Evolutionary conservation across 2,329 filamentous ascomycete species (phyloP).

Genomic region (Raffaelea albimanens): DNA sequence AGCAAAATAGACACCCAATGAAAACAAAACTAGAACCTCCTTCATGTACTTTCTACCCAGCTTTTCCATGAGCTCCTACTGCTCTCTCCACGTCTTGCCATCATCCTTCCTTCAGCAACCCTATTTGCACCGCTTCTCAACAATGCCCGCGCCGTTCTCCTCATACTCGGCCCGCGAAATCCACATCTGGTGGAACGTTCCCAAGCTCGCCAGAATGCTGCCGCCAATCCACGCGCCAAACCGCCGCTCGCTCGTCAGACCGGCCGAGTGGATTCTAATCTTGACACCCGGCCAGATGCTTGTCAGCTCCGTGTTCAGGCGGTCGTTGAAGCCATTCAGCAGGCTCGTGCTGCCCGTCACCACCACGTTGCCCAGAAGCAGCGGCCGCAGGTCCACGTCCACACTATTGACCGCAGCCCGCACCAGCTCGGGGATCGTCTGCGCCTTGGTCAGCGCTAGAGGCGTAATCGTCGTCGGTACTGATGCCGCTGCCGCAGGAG

Average conservation of each 20-base stretch:
- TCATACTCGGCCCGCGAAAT: conserved; percentile 96
- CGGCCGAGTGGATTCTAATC: conserved; percentile 81
- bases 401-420: conserved; percentile 67
- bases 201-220: conserved; percentile 88
- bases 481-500: not conserved
- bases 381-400: conserved; percentile 79
- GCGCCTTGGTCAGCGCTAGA: conserved; percentile 52
- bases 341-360: conserved; percentile 83
- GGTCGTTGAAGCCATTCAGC: conserved; percentile 85
- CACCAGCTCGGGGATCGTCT: conserved; percentile 79
- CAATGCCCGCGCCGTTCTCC: conserved; percentile 81
- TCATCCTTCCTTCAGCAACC: not conserved
- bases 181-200: conserved; percentile 99
- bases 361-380: conserved; percentile 80
- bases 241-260: conserved; percentile 73
- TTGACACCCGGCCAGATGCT: conserved; percentile 74
- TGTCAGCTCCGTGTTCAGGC: conserved; percentile 75
- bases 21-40: not conserved
- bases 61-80: too few species aligned
- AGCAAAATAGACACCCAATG: too few species aligned
- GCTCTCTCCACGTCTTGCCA: not conserved
- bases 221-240: conserved; percentile 96
- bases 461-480: too few species aligned
- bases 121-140: conserved; percentile 93
- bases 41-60: not conserved